Percentiles rank a stretch among this genome's conserved stretches.
These are phyloP conservation scores for Xylariaceae sp. DNA, from an alignment of 2,329 filamentous ascomycete species.

Conservation along the genomic window DNA sequence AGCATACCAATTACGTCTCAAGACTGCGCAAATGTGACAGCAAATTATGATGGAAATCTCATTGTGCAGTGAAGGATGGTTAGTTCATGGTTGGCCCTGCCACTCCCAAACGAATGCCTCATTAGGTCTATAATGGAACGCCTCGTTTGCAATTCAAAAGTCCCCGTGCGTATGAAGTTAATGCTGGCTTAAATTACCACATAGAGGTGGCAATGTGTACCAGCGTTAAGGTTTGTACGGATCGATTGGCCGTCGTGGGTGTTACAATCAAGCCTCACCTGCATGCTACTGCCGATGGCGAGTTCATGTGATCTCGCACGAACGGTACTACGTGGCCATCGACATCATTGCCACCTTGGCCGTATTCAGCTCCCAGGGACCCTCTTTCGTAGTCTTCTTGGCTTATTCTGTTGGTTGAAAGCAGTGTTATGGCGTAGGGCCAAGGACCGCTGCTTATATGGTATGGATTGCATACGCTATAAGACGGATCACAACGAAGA, in stretches of 20 bases:
- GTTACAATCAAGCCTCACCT: slow-evolving; percentile 9
- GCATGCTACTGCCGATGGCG: slow-evolving; percentile 5
- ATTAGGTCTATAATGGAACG: neutral
- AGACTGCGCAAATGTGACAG: neutral
- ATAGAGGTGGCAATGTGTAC: slow-evolving; percentile 1
- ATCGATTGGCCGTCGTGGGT: neutral
- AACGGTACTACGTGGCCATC: slow-evolving; percentile 10
- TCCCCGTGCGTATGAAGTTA: neutral
- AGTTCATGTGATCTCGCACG: slow-evolving; percentile 21
- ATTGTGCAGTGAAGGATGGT: neutral
- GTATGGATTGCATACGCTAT: neutral
- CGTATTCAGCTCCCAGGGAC: slow-evolving; percentile 5
- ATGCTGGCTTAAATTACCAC: slow-evolving; percentile 4
- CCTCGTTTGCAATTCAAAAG: slow-evolving; percentile 12
- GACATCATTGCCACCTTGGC: neutral
- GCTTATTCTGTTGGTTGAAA: neutral
- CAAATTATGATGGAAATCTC: neutral
- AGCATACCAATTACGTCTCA: neutral
- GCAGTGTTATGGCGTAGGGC: slow-evolving; percentile 16
- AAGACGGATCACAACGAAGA: neutral
- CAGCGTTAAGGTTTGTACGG: slow-evolving; percentile 10
- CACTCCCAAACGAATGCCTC: neutral
- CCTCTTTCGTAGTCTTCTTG: neutral
- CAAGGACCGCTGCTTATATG: neutral
- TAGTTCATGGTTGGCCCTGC: neutral